Evolutionary conservation across 257 asterid species (phyloP).

Genomic region (Penstemon newberryi): DNA sequence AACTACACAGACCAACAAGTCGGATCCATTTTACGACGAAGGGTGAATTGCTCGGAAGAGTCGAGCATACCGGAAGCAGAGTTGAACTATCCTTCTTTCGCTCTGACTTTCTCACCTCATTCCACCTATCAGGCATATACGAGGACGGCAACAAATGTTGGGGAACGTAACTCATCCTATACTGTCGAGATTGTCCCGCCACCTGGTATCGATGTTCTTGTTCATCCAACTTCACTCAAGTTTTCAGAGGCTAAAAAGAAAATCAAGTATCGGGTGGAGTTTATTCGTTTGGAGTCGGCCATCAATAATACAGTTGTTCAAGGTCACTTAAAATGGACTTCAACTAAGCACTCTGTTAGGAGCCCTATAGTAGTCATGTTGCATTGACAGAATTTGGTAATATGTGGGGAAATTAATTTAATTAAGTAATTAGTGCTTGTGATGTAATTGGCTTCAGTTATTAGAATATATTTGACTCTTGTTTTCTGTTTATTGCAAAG

Average conservation of each 20-base stretch:
- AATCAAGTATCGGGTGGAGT: slow-evolving; percentile 37
- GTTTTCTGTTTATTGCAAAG: too few species aligned
- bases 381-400: too few species aligned
- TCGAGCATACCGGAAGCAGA: slow-evolving; percentile 35
- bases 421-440: too few species aligned
- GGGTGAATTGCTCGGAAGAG: slow-evolving; percentile 30
- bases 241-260: slow-evolving; percentile 36
- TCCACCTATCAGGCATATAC: slow-evolving; percentile 34
- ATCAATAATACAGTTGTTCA: slow-evolving; percentile 18
- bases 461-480: too few species aligned
- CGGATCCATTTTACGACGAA: neutral
- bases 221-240: slow-evolving; percentile 29
- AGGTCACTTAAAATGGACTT: slow-evolving; percentile 39
- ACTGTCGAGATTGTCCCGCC: slow-evolving; percentile 28
- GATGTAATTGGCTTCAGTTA: too few species aligned
- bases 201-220: slow-evolving; percentile 31
- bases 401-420: too few species aligned
- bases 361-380: slow-evolving; percentile 37
- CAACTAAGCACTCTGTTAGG: slow-evolving; percentile 26
- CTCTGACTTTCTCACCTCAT: slow-evolving; percentile 22
- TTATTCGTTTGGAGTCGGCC: neutral
- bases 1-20: slow-evolving; percentile 37
- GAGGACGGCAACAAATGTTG: slow-evolving; percentile 44
- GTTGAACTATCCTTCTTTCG: slow-evolving; percentile 47
- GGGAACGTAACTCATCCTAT: slow-evolving; percentile 36